These are phyloP conservation scores for Heliosperma pusillum DNA, from an alignment of 148 eudicot species.

Conservation along the genomic window DNA sequence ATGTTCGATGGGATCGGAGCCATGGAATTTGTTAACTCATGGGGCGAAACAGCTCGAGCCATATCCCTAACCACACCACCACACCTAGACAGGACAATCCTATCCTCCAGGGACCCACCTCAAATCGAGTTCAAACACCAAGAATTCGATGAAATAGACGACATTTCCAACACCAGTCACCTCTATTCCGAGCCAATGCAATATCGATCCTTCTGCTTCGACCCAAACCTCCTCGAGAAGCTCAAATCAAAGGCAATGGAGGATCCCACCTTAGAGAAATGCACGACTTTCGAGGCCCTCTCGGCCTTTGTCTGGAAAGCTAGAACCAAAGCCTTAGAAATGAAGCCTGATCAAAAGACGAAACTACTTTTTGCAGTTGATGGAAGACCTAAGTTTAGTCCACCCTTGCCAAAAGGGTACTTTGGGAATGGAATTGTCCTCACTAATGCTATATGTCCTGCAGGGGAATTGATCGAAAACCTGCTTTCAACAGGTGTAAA, in stretches of 20 bases:
- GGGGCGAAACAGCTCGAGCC: slow-evolving; percentile 65
- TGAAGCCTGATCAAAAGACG: slow-evolving; percentile 46
- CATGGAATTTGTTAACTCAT: slow-evolving; percentile 56
- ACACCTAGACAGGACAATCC: slow-evolving; percentile 36
- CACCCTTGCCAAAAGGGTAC: slow-evolving; percentile 44
- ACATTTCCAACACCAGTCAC: slow-evolving; percentile 32
- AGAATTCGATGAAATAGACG: slow-evolving; percentile 46
- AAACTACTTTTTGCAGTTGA: slow-evolving; percentile 57
- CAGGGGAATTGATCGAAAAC: slow-evolving; percentile 36
- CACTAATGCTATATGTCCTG: slow-evolving; percentile 39
- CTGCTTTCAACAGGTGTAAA: slow-evolving; percentile 34
- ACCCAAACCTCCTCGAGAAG: too few relatives aligned
- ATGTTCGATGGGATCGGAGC: slow-evolving; percentile 61
- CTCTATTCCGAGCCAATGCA: too few relatives aligned
- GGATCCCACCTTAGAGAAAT: too few relatives aligned
- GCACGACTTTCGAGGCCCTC: slow-evolving; percentile 51
- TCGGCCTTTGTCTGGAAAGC: slow-evolving; percentile 54
- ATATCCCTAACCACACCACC: slow-evolving; percentile 41
- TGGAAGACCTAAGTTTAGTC: slow-evolving; percentile 44
- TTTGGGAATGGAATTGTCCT: slow-evolving; percentile 58
- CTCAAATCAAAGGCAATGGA: too few relatives aligned
- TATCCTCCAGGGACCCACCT: slow-evolving; percentile 44
- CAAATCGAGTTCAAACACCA: slow-evolving; percentile 34
- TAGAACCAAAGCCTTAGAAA: slow-evolving; percentile 33
- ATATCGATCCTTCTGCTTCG: too few relatives aligned